phyloP scores from a whole-genome alignment of 164 flowering plant genomes.

The Platanus orientalis region DNA sequence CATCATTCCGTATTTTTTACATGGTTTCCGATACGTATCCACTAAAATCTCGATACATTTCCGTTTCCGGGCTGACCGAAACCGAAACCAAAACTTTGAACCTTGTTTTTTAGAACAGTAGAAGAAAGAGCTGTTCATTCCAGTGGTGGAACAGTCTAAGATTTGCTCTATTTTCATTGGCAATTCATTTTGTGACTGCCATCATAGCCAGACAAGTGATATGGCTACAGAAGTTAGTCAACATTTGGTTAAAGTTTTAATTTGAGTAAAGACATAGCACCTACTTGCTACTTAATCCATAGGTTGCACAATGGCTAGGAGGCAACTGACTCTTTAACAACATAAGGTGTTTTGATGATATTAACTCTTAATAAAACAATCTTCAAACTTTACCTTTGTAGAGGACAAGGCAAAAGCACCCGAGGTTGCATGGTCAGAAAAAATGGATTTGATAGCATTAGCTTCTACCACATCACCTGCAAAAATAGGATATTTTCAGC shows the following conservation, averaged over 20 bases:
- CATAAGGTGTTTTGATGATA: background rate
- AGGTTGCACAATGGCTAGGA: background rate
- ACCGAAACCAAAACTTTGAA: too few species aligned
- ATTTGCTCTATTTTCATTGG: too few species aligned
- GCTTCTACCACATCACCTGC: slow-evolving; percentile 91
- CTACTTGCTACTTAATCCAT: too few species aligned
- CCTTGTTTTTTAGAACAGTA: too few species aligned
- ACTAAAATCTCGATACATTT: too few species aligned
- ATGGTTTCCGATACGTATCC: too few species aligned
- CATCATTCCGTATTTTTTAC: too few species aligned
- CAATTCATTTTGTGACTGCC: too few species aligned
- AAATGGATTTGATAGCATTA: slow-evolving; percentile 69
- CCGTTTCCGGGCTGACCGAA: too few species aligned
- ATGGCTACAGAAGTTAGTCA: background rate
- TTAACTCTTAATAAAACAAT: background rate
- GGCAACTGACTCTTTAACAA: background rate
- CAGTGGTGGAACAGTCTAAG: too few species aligned
- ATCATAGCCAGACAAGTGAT: background rate
- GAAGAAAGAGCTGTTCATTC: too few species aligned
- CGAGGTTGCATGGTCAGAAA: slow-evolving; percentile 66
- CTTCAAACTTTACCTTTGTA: slow-evolving; percentile 61
- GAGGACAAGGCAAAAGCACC: slow-evolving; percentile 87
- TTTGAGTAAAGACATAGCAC: background rate
- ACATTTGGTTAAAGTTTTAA: background rate
- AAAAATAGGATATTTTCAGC: slow-evolving; percentile 4